Evolutionary conservation across 208 protist species (phyloP).

Genomic region (Leishmania tarentolae): DNA sequence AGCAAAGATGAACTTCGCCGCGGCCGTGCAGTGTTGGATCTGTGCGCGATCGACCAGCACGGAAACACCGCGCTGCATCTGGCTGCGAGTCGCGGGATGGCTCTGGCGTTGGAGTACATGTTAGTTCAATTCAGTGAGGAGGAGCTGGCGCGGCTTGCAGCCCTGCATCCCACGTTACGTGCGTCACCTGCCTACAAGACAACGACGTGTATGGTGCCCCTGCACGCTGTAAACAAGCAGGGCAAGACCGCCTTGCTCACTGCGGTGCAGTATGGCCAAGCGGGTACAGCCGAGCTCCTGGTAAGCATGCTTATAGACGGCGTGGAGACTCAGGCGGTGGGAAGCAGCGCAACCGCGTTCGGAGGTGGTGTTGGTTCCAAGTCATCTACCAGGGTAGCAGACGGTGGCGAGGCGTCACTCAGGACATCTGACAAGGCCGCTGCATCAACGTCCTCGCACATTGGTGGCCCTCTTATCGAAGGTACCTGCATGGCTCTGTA

Average conservation of each 20-base stretch:
- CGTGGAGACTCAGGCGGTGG: not conserved
- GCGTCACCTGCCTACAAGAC: conserved; percentile 13
- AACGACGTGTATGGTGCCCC: conserved; percentile 21
- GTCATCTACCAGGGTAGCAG: not conserved
- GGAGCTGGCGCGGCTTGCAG: conserved; percentile 48
- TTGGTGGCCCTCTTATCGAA: conserved; percentile 66
- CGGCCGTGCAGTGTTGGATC: conserved; percentile 61
- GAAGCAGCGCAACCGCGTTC: not conserved
- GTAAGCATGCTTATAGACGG: conserved; percentile 40
- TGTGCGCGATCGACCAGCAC: conserved; percentile 63
- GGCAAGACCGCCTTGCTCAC: conserved; percentile 70
- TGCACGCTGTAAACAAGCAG: conserved; percentile 57
- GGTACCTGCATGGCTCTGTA: conserved; percentile 68
- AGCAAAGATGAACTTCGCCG: conserved; percentile 73
- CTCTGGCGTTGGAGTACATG: conserved; percentile 78
- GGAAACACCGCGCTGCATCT: conserved; percentile 76
- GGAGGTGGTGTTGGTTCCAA: not conserved
- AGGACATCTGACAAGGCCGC: conserved; percentile 7
- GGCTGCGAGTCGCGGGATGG: conserved; percentile 50
- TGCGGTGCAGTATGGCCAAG: conserved; percentile 63
- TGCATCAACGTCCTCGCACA: conserved; percentile 2
- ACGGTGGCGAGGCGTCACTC: not conserved
- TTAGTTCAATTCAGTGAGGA: conserved; percentile 72
- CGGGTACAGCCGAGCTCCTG: conserved; percentile 65
- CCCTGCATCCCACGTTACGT: conserved; percentile 22